Evolutionary conservation across 768 basidiomycete species (phyloP), one percentile per base, ranked within the genome.

Genomic region (Amanita inopinata): DNA sequence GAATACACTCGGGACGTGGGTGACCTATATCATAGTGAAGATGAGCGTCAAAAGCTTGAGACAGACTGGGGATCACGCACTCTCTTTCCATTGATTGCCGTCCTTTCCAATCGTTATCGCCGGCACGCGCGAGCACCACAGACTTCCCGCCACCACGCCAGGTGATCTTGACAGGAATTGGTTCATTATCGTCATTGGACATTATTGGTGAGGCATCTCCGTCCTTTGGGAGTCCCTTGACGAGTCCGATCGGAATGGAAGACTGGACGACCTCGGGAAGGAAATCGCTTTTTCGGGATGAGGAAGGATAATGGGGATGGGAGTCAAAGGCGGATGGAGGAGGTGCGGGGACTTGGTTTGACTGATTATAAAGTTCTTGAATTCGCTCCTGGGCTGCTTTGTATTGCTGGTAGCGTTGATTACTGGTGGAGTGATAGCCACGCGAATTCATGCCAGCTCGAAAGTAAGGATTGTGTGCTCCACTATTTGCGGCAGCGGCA

Each of bases 51-150:
- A 34, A 44, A 18, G 28, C 22, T 50, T 33, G 23, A 50, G 44
- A 40, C 35, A 40, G 33, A 10, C 35, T 20, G 14, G 20, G 11
- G 43, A 33, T n/a, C 9, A 67, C 80, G 47, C 48, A 80, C 80
- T 80, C 78, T 52, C 66, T 65, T 44, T 73, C 67, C 83, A 86
- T 82, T 15, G 57, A 56, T 27, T 71, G 71, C 8, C 80, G 65
- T 11, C 83, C 82, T 49, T 80, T 79, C 84, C 82, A 87, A 46
- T 82, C 74, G 40, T 80, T 72, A 52, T 87, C 80, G 3, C 81
- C 81, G 4, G 83, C 82, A 42, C 83, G 69, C 2, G 80, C 78
- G 18, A 88, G 69, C n/a, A 69, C 52, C 10, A 88, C 83, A 11
- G 69, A 65, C 48, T 67, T 74, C 3, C 78, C 83, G 2, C 74